Base-by-base conservation (phyloP, 169 alveolate species). In the Fabrea salina region DNA sequence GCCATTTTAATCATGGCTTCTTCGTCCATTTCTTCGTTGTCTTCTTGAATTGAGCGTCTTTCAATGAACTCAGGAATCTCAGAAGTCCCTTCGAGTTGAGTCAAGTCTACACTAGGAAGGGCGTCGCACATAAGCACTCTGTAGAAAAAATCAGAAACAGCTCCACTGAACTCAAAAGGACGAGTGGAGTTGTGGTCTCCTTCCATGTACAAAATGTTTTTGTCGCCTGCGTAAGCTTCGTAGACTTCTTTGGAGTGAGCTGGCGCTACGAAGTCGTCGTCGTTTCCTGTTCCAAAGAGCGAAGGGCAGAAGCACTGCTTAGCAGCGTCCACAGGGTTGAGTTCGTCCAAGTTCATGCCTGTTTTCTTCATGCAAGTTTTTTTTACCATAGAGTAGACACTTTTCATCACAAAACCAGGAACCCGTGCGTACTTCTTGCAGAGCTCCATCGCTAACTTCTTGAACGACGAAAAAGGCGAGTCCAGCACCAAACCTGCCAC, bases 401-500 rank as follows among this genome's bases (percentile, higher is more conserved):
- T 79, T 68, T 83, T 82, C 32, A 94, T 78, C 1, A 93, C 72
- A 47, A 93, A 92, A 27, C 86, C 79, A 35, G 98, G 98, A 2
- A 93, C 59, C 54, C 89, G 71, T 27, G 92, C 85, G 71, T 87
- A 75, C 40, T 80, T 80, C 43, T 77, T 85, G 11, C 91, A 87
- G 44, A 95, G 74, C 79, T 95, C 98, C 64, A 88, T 90, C 0
- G 96, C 91, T 27, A 89, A 58, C 27, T 41, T 49, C 59, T 89
- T 86, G 22, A 96, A 75, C 30, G 88, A 80, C 30, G 93, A 70
- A 82, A 94, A 95, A 19, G 97, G 96, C 16, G 98, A 94, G 78
- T 96, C 99, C 7, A 96, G 76, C 25, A 96, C 97, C 80, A 96
- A 64, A 11, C 98, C 98, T 27, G 95, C 97, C 30, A 95, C 92